Percentiles rank a stretch among this genome's conserved stretches.
These are phyloP conservation scores for Epichloe baconii DNA, from an alignment of 2,329 filamentous ascomycete genomes.

Conservation along the genomic window DNA sequence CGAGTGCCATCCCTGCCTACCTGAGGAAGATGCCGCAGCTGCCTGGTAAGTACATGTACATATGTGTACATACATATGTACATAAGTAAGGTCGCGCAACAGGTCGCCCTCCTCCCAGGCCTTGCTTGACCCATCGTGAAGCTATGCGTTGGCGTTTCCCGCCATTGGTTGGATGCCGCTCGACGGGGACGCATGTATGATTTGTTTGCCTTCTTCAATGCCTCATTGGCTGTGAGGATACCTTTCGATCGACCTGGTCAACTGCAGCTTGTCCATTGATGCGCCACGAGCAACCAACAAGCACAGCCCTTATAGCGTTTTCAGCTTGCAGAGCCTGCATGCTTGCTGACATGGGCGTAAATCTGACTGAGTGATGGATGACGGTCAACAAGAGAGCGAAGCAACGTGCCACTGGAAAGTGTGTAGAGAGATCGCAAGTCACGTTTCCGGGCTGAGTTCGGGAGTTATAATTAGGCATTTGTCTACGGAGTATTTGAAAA, in stretches of 20 bases:
- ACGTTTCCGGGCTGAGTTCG: too few relatives aligned
- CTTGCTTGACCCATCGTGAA: background rate
- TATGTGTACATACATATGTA: too few relatives aligned
- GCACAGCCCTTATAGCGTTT: too few relatives aligned
- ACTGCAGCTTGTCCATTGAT: background rate
- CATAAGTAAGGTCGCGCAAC: background rate
- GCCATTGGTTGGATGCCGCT: background rate
- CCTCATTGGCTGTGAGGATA: background rate
- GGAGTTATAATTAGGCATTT: too few relatives aligned
- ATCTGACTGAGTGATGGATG: too few relatives aligned
- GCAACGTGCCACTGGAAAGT: too few relatives aligned
- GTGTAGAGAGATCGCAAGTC: too few relatives aligned
- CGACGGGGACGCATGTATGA: background rate
- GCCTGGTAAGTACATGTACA: background rate
- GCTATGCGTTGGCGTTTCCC: conserved; percentile 1
- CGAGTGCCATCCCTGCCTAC: too few relatives aligned
- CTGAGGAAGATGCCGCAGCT: background rate
- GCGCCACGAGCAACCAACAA: too few relatives aligned
- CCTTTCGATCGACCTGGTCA: background rate
- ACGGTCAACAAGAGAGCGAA: background rate
- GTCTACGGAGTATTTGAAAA: too few relatives aligned
- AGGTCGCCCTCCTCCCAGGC: background rate
- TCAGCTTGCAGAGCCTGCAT: too few relatives aligned
- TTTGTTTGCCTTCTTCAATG: background rate
- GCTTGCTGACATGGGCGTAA: too few relatives aligned